Conservation (phyloP, 1,284 basidiomycete genomes). For the Grifola frondosa region DNA sequence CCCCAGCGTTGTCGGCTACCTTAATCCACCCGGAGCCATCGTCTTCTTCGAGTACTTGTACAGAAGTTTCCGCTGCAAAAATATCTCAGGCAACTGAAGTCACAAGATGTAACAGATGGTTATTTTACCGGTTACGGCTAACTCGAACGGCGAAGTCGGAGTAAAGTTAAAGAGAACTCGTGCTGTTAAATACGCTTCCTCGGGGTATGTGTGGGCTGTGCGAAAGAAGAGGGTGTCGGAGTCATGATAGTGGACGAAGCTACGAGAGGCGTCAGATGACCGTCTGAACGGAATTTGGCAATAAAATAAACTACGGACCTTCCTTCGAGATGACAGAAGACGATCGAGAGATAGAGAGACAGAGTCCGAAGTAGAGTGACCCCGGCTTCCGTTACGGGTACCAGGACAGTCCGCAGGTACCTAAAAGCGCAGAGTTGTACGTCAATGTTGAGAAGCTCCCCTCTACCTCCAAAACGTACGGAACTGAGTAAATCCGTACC, state of each 20-base stretch:
- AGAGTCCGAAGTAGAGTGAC: constrained; percentile 20
- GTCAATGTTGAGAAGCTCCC: not conserved
- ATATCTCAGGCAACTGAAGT: too few species aligned
- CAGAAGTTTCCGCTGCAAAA: constrained; percentile 52
- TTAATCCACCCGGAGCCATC: constrained; percentile 89
- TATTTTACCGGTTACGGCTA: constrained; percentile 63
- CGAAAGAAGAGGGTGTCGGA: constrained; percentile 56
- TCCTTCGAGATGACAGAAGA: constrained; percentile 34
- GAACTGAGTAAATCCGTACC: constrained; percentile 37
- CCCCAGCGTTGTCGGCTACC: constrained; percentile 54
- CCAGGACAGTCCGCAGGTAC: constrained; percentile 72
- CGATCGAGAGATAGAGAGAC: constrained; percentile 26
- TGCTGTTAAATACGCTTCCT: constrained; percentile 47
- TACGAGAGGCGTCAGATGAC: constrained; percentile 5
- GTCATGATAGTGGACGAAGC: constrained; percentile 23
- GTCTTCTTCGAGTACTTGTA: constrained; percentile 69
- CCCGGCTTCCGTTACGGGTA: constrained; percentile 23
- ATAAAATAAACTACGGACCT: constrained; percentile 18
- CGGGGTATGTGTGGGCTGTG: constrained; percentile 41
- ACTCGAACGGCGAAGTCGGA: constrained; percentile 74
- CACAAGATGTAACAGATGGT: too few species aligned
- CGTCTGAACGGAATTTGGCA: not conserved
- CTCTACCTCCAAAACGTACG: too few species aligned
- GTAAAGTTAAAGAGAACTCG: constrained; percentile 70
- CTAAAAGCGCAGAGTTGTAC: constrained; percentile 37